phyloP scores from a whole-genome alignment of 2,329 filamentous ascomycete species.

The Dendryphion nanum region DNA sequence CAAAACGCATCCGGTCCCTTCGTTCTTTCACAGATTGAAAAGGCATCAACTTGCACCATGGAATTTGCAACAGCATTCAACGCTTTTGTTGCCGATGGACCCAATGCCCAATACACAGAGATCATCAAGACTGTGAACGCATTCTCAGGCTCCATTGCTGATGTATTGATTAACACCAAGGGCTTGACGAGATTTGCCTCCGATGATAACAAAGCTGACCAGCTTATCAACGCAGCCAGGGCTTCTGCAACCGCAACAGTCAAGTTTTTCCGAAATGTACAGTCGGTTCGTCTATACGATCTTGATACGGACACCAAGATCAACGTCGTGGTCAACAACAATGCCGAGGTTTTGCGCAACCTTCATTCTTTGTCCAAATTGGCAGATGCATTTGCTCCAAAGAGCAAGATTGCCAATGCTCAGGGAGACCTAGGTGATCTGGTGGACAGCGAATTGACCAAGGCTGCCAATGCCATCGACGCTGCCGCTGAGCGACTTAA shows the following conservation, averaged over 20 bases:
- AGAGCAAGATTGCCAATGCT: slow-evolving; percentile 74
- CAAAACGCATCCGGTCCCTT: slow-evolving; percentile 95
- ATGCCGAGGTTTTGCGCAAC: slow-evolving; percentile 92
- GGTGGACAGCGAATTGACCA: slow-evolving; percentile 86
- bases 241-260: slow-evolving; percentile 84
- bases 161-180: slow-evolving; percentile 95
- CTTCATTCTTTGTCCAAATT: slow-evolving; percentile 91
- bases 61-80: slow-evolving; percentile 98
- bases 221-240: slow-evolving; percentile 77
- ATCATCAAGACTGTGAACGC: slow-evolving; percentile 91
- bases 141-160: slow-evolving; percentile 85
- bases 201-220: slow-evolving; percentile 91
- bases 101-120: slow-evolving; percentile 83
- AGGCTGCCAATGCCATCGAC: slow-evolving; percentile 92
- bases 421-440: slow-evolving; percentile 89
- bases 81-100: slow-evolving; percentile 95
- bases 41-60: slow-evolving; percentile 89
- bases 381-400: slow-evolving; percentile 87
- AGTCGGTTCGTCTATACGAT: slow-evolving; percentile 90
- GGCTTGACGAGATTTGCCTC: slow-evolving; percentile 89
- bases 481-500: slow-evolving; percentile 85
- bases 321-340: slow-evolving; percentile 95
- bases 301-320: slow-evolving; percentile 91
- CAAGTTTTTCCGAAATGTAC: slow-evolving; percentile 90
- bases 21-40: slow-evolving; percentile 95